A percentile compares a stretch with the other conserved stretches of the same genome.
phyloP scores from a whole-genome alignment of 805 yeast genomes.

The Sugiyamaella floridensis region DNA sequence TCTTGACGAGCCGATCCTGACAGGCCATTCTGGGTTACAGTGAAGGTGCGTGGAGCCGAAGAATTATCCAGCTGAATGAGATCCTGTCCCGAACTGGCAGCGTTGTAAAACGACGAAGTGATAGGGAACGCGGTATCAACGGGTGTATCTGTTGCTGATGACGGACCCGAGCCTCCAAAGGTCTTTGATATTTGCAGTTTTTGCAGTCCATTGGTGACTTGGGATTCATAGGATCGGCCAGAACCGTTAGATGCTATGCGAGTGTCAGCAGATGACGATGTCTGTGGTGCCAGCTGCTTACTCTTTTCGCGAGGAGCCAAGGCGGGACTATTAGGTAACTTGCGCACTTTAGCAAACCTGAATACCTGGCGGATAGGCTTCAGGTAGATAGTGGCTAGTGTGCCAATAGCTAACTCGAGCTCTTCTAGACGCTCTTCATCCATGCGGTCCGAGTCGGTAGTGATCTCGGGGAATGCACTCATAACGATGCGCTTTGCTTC shows the following conservation, averaged over 20 bases:
- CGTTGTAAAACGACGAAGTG: conserved; percentile 1
- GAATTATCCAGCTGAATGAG: conserved; percentile 7
- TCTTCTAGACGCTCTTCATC: conserved; percentile 72
- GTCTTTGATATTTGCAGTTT: background rate
- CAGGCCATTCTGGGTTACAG: conserved; percentile 16
- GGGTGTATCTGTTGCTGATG: conserved; percentile 1
- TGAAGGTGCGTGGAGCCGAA: background rate
- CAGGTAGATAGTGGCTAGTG: conserved; percentile 74
- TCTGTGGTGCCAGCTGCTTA: background rate
- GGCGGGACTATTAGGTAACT: conserved; percentile 46
- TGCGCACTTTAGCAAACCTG: conserved; percentile 50
- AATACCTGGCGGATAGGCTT: conserved; percentile 81
- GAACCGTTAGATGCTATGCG: background rate
- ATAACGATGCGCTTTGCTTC: conserved; percentile 49
- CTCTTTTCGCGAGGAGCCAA: conserved; percentile 27
- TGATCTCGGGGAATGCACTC: conserved; percentile 55
- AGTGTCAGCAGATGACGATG: background rate
- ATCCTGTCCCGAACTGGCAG: conserved; percentile 1
- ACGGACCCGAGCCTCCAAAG: background rate
- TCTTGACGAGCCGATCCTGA: conserved; percentile 9
- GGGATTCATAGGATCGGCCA: background rate
- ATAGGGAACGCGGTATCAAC: background rate
- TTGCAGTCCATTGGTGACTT: background rate
- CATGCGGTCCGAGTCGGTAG: conserved; percentile 58
- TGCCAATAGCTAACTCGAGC: conserved; percentile 72